These are phyloP conservation scores for Leishmania amazonensis DNA, from an alignment of 208 protist genomes.

Conservation along the genomic window DNA sequence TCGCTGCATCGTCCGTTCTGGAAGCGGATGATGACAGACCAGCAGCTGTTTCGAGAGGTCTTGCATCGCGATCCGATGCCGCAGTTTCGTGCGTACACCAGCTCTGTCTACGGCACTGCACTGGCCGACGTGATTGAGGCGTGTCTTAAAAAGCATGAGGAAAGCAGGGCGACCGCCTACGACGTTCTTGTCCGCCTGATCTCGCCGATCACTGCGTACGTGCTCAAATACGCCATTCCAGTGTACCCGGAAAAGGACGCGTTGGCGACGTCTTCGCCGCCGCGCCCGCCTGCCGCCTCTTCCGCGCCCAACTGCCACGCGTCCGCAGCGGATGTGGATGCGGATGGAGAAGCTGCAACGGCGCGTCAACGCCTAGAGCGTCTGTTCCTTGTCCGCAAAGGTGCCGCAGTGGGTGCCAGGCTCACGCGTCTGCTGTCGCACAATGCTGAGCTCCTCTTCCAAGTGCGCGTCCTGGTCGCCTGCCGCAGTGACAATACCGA, in stretches of 20 bases:
- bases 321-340: background rate
- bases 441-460: conserved; percentile 17
- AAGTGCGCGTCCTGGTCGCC: conserved; percentile 26
- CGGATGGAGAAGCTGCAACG: conserved; percentile 1
- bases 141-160: conserved; percentile 70
- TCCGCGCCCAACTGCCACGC: background rate
- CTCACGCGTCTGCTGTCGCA: conserved; percentile 13
- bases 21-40: conserved; percentile 46
- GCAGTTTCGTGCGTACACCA: conserved; percentile 29
- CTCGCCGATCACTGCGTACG: conserved; percentile 36
- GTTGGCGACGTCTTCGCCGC: conserved; percentile 1
- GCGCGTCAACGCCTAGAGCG: conserved; percentile 10
- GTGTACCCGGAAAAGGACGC: conserved; percentile 37
- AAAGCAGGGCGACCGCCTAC: conserved; percentile 49
- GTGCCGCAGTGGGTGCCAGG: background rate
- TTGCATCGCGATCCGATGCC: conserved; percentile 65
- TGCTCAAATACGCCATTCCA: conserved; percentile 43
- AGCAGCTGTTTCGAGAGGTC: conserved; percentile 55
- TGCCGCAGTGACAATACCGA: conserved; percentile 16
- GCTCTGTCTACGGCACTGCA: conserved; percentile 34
- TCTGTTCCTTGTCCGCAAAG: conserved; percentile 19
- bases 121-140: conserved; percentile 44
- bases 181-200: conserved; percentile 55
- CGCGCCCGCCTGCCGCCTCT: conserved; percentile 12
- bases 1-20: conserved; percentile 74